Evolutionary conservation across 2,329 filamentous ascomycete genomes (phyloP), one percentile per base, ranked within the genome.

Genomic region (Fusarium buharicum): DNA sequence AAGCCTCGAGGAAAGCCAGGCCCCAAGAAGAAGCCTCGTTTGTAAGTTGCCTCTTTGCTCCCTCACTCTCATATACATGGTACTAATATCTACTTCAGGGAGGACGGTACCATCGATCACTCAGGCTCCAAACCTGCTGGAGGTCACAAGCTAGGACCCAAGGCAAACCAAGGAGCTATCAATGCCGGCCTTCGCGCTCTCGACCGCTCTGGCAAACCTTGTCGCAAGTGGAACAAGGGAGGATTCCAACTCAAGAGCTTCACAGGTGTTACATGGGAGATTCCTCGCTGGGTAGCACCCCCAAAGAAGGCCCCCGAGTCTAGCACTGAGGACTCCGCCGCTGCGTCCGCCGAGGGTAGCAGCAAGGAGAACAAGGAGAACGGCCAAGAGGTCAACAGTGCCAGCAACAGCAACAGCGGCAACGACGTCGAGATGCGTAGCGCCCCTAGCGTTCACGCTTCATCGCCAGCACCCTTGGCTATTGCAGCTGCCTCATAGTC

Each of bases 131-230:
- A 82, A 69, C 77, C 81, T 40, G 79, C 80, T 6, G 82, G 83
- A 50, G 81, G 83, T 46, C 91, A 94, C 78, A 96, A 96, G 76
- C 89, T 98, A 22, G 94, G 94, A 4, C 95, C 95, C 67, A 98
- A 97, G 77, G 94, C 94, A 47, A 98, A 97, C 75, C 91, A 94
- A 71, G 95, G 95, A 64, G 94, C 94, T 57, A 99, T 99, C 83
- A 99, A 99, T 74, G 95, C 95, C 50, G 92, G 92, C 48, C 88
- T 99, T 45, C 92, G 95, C 51, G 94, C 95, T 12, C 90, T 99
- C 64, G 95, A 99, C 77, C 89, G 94, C 59, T 90, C 90, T 8
- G 94, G 94, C 67, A 91, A 94, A 72, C 93, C 95, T 10, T 97
- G 93, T 77, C 91, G 94, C 65, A 93, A 89, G 75, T 99, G 95